These are phyloP conservation scores for Suhomyces atakaporum DNA, from an alignment of 1,139 yeast genomes.

Conservation along the genomic window DNA sequence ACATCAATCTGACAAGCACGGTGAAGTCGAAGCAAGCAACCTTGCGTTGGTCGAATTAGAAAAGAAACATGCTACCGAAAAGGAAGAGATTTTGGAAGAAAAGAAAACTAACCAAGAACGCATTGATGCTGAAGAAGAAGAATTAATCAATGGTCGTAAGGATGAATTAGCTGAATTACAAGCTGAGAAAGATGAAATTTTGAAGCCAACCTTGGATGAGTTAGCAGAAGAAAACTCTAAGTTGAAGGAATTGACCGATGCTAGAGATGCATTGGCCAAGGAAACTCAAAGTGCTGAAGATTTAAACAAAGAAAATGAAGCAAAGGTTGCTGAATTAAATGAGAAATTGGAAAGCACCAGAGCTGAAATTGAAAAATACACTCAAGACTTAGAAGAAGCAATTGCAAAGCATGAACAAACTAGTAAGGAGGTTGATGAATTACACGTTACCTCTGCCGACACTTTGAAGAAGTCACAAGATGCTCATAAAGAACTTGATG, in stretches of 20 bases:
- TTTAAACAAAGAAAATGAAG: constrained; percentile 37
- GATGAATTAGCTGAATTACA: constrained; percentile 49
- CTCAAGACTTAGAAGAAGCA: constrained; percentile 35
- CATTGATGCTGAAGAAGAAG: constrained; percentile 46
- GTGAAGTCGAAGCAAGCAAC: constrained; percentile 39
- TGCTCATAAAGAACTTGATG: constrained; percentile 30
- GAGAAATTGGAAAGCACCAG: constrained; percentile 41
- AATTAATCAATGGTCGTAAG: constrained; percentile 40
- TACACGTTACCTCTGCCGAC: constrained; percentile 28
- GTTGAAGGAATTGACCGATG: constrained; percentile 41
- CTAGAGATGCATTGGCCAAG: constrained; percentile 36
- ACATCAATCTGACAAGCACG: constrained; percentile 37
- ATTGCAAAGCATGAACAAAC: constrained; percentile 35
- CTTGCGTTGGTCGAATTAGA: constrained; percentile 39
- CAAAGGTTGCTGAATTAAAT: constrained; percentile 37
- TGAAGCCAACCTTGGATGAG: constrained; percentile 45
- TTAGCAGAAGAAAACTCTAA: constrained; percentile 41
- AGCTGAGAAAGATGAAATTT: constrained; percentile 44
- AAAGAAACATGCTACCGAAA: constrained; percentile 35
- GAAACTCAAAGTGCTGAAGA: constrained; percentile 39
- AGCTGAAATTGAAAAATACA: constrained; percentile 37
- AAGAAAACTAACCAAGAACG: constrained; percentile 44
- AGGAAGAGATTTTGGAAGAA: constrained; percentile 39
- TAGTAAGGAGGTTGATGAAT: constrained; percentile 32
- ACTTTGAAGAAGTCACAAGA: constrained; percentile 29